Evolutionary conservation across 257 asterid genomes (phyloP).

Genomic region (Fraxinus excelsior): DNA sequence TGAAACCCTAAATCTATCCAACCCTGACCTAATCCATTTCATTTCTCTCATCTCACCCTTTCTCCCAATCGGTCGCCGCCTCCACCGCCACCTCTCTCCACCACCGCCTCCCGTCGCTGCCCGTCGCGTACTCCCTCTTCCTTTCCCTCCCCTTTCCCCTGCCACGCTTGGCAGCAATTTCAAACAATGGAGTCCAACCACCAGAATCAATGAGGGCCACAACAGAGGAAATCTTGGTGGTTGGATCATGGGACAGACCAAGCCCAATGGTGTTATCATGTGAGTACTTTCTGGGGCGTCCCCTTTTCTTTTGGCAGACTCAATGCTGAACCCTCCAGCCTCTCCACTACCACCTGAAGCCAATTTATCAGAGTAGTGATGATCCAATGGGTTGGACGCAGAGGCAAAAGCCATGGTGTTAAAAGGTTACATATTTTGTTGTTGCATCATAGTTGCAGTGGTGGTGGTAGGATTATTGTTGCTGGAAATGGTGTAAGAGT

Average conservation of each 20-base stretch:
- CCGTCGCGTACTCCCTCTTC: too few relatives aligned
- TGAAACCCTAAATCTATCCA: too few relatives aligned
- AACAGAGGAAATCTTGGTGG: conserved; percentile 42
- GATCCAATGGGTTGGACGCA: conserved; percentile 41
- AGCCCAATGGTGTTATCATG: conserved; percentile 76
- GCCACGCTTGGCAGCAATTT: conserved; percentile 38
- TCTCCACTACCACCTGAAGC: conserved; percentile 44
- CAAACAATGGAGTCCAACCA: conserved; percentile 30
- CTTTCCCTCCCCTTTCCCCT: too few relatives aligned
- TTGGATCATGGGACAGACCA: conserved; percentile 66
- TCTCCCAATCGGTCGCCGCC: too few relatives aligned
- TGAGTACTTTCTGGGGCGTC: conserved; percentile 86
- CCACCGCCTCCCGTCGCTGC: too few relatives aligned
- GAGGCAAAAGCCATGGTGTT: conserved; percentile 37
- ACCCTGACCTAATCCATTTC: too few relatives aligned
- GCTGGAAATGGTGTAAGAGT: conserved; percentile 32
- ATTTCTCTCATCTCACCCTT: too few relatives aligned
- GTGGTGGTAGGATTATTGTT: conserved; percentile 30
- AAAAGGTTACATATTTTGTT: conserved; percentile 53
- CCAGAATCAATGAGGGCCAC: conserved; percentile 35
- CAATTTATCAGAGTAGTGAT: conserved; percentile 46
- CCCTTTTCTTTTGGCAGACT: conserved; percentile 76
- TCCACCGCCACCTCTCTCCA: too few relatives aligned
- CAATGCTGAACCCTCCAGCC: conserved; percentile 48
- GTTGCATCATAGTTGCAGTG: conserved; percentile 40